Percentiles rank a stretch among this genome's conserved stretches.
These are phyloP conservation scores for Canna indica DNA, from an alignment of 176 grass and related monocot genomes.

Conservation along the genomic window DNA sequence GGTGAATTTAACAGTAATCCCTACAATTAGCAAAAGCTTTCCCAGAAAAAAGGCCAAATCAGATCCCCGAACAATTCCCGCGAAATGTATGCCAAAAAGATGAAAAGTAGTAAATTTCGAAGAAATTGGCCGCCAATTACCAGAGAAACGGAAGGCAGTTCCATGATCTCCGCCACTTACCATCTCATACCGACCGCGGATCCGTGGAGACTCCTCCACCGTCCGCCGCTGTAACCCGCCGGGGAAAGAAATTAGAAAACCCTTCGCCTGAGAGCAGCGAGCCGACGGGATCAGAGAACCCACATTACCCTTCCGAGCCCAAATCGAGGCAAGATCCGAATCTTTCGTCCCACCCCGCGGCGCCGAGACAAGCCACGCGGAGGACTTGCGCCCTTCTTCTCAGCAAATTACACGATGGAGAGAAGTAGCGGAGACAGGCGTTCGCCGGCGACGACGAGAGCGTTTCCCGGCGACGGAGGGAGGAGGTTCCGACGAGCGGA, in stretches of 20 bases:
- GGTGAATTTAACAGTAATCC: background rate
- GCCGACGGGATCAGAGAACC: slow-evolving; percentile 11
- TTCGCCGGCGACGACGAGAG: background rate
- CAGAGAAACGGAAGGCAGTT: background rate
- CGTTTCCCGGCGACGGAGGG: background rate
- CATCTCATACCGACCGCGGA: slow-evolving; percentile 34
- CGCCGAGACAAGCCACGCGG: background rate
- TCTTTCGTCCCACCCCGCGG: background rate
- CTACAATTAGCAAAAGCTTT: background rate
- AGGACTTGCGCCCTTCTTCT: background rate
- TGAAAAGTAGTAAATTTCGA: background rate
- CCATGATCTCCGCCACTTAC: slow-evolving; percentile 13
- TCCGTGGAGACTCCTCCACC: slow-evolving; percentile 1
- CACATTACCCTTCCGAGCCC: slow-evolving; percentile 14
- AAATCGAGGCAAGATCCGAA: background rate
- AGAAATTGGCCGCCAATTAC: background rate
- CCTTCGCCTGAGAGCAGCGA: background rate
- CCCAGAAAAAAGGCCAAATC: slow-evolving; percentile 8
- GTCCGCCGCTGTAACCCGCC: background rate
- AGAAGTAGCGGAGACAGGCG: background rate
- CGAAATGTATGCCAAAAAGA: background rate
- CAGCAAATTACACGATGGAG: background rate
- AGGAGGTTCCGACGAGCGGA: slow-evolving; percentile 6
- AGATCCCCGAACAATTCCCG: background rate
- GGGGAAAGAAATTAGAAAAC: background rate